Evolutionary conservation across 2,329 filamentous ascomycete species (phyloP).

Genomic region (Colletotrichum scovillei): DNA sequence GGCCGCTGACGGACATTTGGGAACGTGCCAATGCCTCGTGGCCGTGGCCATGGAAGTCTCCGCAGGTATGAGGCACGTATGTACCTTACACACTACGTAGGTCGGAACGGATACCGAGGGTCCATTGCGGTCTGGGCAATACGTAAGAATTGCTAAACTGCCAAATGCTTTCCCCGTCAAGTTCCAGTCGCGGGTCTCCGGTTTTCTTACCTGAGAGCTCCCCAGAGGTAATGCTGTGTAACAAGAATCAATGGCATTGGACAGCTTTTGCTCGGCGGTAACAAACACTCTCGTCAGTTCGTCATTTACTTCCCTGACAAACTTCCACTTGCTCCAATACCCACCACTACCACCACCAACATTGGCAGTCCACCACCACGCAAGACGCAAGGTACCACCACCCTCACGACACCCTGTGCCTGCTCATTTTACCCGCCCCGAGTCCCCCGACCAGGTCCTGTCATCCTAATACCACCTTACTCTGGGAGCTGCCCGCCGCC

Average conservation of each 20-base stretch:
- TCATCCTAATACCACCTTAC: background rate
- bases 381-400: background rate
- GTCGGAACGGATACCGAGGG: no score
- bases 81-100: no score
- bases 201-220: constrained; percentile 20
- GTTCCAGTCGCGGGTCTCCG: background rate
- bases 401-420: background rate
- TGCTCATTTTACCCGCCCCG: background rate
- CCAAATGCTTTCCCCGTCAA: background rate
- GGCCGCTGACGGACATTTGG: constrained; percentile 8
- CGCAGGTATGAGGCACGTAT: no score
- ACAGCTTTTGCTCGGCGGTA: background rate
- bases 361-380: no score
- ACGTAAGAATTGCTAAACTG: constrained; percentile 7
- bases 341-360: background rate
- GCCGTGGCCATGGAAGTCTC: background rate
- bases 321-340: background rate
- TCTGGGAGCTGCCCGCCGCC: constrained; percentile 6
- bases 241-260: background rate
- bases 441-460: background rate
- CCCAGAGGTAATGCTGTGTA: background rate
- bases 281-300: background rate
- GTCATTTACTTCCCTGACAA: background rate
- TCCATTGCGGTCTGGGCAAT: background rate
- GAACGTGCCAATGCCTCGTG: constrained; percentile 21